phyloP scores from a whole-genome alignment of 345 rosid species.

The Syzygium jambos region DNA sequence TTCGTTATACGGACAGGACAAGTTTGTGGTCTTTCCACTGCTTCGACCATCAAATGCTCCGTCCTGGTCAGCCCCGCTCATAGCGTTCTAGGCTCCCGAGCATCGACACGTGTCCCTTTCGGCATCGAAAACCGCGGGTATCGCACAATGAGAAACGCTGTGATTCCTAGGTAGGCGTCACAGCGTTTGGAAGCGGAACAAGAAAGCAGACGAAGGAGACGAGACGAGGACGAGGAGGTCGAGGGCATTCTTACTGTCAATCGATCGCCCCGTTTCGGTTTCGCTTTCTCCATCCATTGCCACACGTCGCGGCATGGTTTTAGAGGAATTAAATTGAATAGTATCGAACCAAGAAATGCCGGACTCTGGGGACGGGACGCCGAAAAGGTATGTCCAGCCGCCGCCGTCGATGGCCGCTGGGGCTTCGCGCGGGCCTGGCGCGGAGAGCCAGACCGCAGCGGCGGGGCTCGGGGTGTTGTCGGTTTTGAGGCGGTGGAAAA shows the following conservation, averaged over 20 bases:
- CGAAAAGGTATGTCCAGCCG: not conserved
- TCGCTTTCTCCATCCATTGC: not conserved
- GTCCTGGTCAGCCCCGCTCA: not conserved
- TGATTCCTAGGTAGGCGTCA: not conserved
- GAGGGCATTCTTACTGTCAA: not conserved
- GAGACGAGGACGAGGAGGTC: not conserved
- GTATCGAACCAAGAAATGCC: not conserved
- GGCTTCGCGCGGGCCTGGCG: not conserved
- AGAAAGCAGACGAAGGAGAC: not conserved
- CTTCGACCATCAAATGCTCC: not conserved
- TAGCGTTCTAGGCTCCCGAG: not conserved
- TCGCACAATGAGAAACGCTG: not conserved
- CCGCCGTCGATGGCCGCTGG: not conserved
- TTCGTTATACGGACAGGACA: not conserved
- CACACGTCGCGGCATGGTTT: not conserved
- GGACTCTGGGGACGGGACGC: not conserved
- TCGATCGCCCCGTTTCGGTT: not conserved
- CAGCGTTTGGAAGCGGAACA: not conserved
- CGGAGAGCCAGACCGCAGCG: not conserved
- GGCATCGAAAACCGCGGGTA: not conserved
- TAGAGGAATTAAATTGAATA: not conserved
- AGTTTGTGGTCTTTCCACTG: not conserved
- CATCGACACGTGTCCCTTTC: not conserved
- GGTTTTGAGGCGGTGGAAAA: slow-evolving; percentile 1
- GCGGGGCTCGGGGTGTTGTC: not conserved